These are phyloP conservation scores for Kwoniella sp. DNA, from an alignment of 768 basidiomycete genomes.

Conservation along the genomic window DNA sequence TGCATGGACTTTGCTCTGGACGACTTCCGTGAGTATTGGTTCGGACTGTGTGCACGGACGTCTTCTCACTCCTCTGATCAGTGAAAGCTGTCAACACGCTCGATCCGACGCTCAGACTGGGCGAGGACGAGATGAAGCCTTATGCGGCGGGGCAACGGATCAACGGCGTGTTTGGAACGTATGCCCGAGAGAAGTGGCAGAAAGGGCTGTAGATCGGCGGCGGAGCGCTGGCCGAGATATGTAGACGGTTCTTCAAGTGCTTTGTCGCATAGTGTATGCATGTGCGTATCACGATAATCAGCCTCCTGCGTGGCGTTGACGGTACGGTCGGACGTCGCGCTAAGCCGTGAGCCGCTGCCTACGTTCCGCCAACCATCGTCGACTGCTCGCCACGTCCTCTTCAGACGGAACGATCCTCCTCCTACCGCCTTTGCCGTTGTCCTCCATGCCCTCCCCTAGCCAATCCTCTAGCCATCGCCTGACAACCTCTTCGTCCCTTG, in stretches of 20 bases:
- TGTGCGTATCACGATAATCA: neutral
- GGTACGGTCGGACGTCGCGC: no score
- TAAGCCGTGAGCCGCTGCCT: conserved; percentile 10
- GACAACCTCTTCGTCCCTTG: conserved; percentile 36
- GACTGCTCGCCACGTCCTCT: conserved; percentile 25
- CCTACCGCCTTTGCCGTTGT: neutral
- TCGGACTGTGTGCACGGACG: neutral
- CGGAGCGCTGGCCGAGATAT: no score
- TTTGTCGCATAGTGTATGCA: conserved; percentile 5
- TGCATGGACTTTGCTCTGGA: conserved; percentile 46
- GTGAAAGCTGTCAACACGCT: conserved; percentile 43
- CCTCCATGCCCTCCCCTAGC: conserved; percentile 17
- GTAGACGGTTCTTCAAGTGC: no score
- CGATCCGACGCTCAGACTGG: conserved; percentile 26
- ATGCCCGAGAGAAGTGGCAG: conserved; percentile 39
- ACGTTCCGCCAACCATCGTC: conserved; percentile 17
- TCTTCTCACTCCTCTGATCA: neutral
- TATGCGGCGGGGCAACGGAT: conserved; percentile 38
- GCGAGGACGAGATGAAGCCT: conserved; percentile 21
- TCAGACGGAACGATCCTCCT: conserved; percentile 26
- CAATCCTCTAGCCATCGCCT: conserved; percentile 37
- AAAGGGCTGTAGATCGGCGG: conserved; percentile 11
- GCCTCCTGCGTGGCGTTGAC: no score
- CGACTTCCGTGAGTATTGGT: conserved; percentile 42
- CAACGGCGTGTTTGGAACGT: conserved; percentile 42